Evolutionary conservation across 176 grass and related monocot species (phyloP), one percentile per base, ranked within the genome.

Genomic region (Poa annua): DNA sequence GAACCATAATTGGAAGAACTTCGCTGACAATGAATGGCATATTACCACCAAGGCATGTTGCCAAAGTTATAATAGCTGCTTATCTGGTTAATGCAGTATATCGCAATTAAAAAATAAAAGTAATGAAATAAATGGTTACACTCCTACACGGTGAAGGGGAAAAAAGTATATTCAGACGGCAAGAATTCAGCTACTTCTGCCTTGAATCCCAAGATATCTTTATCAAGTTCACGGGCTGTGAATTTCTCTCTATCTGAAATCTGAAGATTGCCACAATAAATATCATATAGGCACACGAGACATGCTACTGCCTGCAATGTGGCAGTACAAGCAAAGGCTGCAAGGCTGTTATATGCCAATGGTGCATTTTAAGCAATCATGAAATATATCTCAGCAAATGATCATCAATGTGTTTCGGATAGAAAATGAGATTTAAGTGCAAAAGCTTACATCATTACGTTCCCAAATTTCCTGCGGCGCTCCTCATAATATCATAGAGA

Each of bases 401-500:
- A 64, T 24, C 13, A 29, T 48, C 9, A 16, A 20, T 48, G 76
- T 48, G 7, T 22, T 78, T 13, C 8, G 2, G 32, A 49, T 4
- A 19, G 8, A 9, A 62, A 74, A 5, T 29, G 8, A 3, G 42
- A 57, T 47, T 41, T 35, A 63, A 14, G 13, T 33, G 26, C 5
- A 56, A 0, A 29, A n/a, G 25, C 79, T 60, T 76, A 69, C 79
- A 47, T 54, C 39, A 20, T 25, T 15, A 2, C 48, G 4, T 79
- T 84, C 76, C 76, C 0, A 0, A 66, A 32, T 44, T 80, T 71
- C 49, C 11, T 2, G 36, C 6, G 14, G 16, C 11, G 6, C 68
- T 88, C 26, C 47, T 92, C 92, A 92, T 94, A 66, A 79, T 69
- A 61, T 89, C 74, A 68, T 91, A 97, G 5, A 97, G 84, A 78